Conservation (phyloP, 2,329 filamentous ascomycete species). For the Ascochyta clinopodiicola region DNA sequence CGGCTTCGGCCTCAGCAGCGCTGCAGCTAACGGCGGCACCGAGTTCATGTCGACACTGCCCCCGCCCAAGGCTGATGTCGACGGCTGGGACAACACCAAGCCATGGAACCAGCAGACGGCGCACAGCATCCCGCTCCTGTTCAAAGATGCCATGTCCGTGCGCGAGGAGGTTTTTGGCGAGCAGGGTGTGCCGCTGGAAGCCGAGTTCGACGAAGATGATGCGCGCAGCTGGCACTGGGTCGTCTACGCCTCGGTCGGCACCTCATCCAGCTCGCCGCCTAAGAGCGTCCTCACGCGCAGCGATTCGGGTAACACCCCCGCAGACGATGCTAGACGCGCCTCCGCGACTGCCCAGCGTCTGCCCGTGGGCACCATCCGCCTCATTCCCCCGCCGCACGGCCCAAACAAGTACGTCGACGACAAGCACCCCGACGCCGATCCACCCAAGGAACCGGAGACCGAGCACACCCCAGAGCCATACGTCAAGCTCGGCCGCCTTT, state of each 20-base stretch:
- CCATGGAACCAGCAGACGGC: conserved; percentile 43
- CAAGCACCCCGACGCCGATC: conserved; percentile 41
- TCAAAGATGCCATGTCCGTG: conserved; percentile 63
- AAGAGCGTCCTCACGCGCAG: conserved; percentile 53
- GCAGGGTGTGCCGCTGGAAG: conserved; percentile 64
- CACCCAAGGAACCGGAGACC: conserved; percentile 37
- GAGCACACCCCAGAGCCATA: conserved; percentile 74
- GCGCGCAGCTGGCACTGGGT: conserved; percentile 84
- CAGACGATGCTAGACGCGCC: conserved; percentile 42
- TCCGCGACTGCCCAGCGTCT: conserved; percentile 51
- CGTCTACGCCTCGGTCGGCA: conserved; percentile 71
- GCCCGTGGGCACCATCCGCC: conserved; percentile 77
- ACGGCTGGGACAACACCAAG: conserved; percentile 46
- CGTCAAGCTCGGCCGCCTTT: conserved; percentile 80
- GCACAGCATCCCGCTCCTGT: conserved; percentile 50
- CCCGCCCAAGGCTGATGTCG: conserved; percentile 44
- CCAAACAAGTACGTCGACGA: conserved; percentile 61
- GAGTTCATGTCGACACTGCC: conserved; percentile 50
- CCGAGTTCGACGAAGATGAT: conserved; percentile 85
- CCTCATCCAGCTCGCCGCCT: conserved; percentile 45
- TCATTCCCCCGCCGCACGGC: conserved; percentile 81
- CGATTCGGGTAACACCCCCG: conserved; percentile 51
- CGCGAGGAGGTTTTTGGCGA: conserved; percentile 65
- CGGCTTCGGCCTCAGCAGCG: conserved; percentile 20
- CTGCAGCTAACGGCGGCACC: conserved; percentile 36